Base-by-base conservation (phyloP, 108 stramenopile species). In the Cyclostephanos tholiformis region DNA sequence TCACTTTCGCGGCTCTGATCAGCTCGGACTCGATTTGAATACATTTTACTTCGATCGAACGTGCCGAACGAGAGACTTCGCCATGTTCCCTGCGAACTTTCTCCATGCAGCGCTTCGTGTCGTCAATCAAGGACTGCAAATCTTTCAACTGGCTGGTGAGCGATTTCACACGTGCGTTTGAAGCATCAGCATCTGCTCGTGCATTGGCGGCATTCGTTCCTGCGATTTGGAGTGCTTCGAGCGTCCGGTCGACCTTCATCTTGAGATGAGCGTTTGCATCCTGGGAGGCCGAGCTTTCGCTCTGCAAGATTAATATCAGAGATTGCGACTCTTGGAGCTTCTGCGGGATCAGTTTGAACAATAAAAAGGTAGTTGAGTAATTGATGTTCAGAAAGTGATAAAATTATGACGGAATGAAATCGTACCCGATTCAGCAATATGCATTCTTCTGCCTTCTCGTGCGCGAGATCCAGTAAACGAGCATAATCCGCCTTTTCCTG, bases 161-260 rank as follows among this genome's bases (percentile, higher is more conserved):
- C 4, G 79, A 82, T 22, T 80, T 69, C 0, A 86, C 86, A 49
- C 74, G 74, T 16, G 84, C 86, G 67, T 90, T 82, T 39, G 89
- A 75, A 48, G 87, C 87, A 71, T 90, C 89, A 22, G 89, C 89
- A 55, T 90, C 89, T 32, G 87, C 87, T 12, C 89, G 82, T 23
- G 89, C 86, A 26, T 85, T 74, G 35, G 85, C 85, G 12, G 84
- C 85, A 61, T 79, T 86, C 25, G 66, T 72, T 20, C 79, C 75
- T 6, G 89, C 86, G 30, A 87, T 74, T 63, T 77, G 72, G 32
- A 88, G 84, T 3, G 89, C 89, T 49, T 83, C 84, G n/a, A 70
- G 30, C 2, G 85, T 77, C 1, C 84, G 79, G 49, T 88, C 85
- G n/a, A 88, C 63, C 59, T 86, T 86, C 25, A 59, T 49, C 65